These are phyloP conservation scores for Logfia minima DNA, from an alignment of 129 eudicot genomes.

Conservation along the genomic window DNA sequence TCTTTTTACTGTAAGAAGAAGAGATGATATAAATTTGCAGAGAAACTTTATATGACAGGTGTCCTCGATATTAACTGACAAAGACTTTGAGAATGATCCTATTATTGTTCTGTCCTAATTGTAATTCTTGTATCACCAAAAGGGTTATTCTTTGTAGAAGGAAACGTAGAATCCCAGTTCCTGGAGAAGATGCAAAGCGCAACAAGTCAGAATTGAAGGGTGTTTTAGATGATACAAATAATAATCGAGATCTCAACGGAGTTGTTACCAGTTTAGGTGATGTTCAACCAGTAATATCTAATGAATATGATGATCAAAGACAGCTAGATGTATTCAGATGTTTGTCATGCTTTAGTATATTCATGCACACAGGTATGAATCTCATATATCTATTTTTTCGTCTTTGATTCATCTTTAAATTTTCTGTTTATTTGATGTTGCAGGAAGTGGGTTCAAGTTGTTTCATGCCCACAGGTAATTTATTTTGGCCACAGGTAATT, in stretches of 20 bases:
- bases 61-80: too few relatives aligned
- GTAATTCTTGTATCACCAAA: slow-evolving; percentile 85
- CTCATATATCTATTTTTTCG: background rate
- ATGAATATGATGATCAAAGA: slow-evolving; percentile 42
- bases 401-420: too few relatives aligned
- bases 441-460: too few relatives aligned
- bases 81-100: too few relatives aligned
- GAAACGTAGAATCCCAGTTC: slow-evolving; percentile 52
- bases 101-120: slow-evolving; percentile 89
- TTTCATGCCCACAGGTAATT: too few relatives aligned
- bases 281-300: slow-evolving; percentile 26
- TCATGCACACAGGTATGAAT: slow-evolving; percentile 66
- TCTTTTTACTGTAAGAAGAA: too few relatives aligned
- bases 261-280: slow-evolving; percentile 30
- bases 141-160: slow-evolving; percentile 87
- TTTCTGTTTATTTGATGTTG: too few relatives aligned
- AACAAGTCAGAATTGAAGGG: slow-evolving; percentile 39
- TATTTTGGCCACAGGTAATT: too few relatives aligned
- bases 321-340: slow-evolving; percentile 75
- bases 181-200: slow-evolving; percentile 51
- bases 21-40: too few relatives aligned
- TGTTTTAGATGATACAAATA: slow-evolving; percentile 22
- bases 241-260: slow-evolving; percentile 25
- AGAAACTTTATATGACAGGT: too few relatives aligned
- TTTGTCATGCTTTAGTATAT: slow-evolving; percentile 87